Base-by-base conservation (phyloP, 768 basidiomycete species). In the Boletus subcaerulescens region DNA sequence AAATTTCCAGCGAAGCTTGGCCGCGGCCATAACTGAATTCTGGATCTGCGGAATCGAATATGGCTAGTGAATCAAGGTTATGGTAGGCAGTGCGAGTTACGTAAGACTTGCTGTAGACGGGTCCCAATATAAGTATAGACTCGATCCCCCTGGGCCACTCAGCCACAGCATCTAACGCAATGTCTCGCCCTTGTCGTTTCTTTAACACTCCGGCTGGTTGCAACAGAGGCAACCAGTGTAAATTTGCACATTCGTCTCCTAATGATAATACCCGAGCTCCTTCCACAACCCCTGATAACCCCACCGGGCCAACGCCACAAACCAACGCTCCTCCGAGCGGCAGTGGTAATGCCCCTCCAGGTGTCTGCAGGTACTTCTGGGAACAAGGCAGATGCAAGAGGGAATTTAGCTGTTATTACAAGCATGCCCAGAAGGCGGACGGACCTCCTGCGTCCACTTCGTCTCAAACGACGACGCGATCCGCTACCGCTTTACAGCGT, bases 291-390 rank as follows among this genome's bases (percentile, higher is more conserved):
- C 53, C 53, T 52, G 60, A 31, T 29, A 22, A 20, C 48, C 7
- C 55, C 2, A 46, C 26, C 50, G n/a, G n/a, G n/a, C 26, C 26
- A 29, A 29, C 51, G 48, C 41, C 53, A 48, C 50, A 57, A 32
- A 10, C 3, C 35, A 14, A n/a, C 17, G 7, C 39, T 20, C 53
- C 29, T 51, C 39, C 63, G 43, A 38, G 20, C 32, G 40, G 56
- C 31, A 22, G 49, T 12, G 54, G 52, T 4, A 56, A 29, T 20
- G 10, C 50, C n/a, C 67, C 70, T 42, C 57, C 50, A n/a, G 79
- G 79, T 3, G 67, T 73, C 9, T 85, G 83, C 66, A 65, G 57
- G 24, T 77, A 65, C 58, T 84, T 69, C 60, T 84, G 80, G 80
- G 65, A 71, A 2, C 65, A 59, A 1, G 83, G 81, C 11, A 66